Conservation (phyloP, 441 rosid genomes). For the Pelargonium fulgidum region DNA sequence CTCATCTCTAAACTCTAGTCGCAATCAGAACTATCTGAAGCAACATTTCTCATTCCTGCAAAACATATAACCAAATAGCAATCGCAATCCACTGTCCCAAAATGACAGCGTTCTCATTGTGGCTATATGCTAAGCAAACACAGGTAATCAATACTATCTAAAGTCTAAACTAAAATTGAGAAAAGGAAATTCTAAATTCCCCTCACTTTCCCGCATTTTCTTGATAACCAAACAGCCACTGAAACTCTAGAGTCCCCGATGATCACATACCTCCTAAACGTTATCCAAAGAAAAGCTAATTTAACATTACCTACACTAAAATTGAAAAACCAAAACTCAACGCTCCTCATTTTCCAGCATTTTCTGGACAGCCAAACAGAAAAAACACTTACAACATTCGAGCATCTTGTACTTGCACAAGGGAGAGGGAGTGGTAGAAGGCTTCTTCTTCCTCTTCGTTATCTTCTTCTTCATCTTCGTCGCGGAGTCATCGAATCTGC, state of each 20-base stretch:
- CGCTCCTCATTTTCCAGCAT: too few species aligned
- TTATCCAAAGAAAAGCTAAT: too few species aligned
- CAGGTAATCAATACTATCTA: background rate
- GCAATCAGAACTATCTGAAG: background rate
- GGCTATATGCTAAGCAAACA: background rate
- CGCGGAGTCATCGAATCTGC: background rate
- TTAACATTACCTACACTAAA: too few species aligned
- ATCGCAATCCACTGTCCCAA: background rate
- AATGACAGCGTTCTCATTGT: background rate
- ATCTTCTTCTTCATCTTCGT: background rate
- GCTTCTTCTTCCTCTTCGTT: background rate
- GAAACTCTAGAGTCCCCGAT: background rate
- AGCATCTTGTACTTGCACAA: background rate
- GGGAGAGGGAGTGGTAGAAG: background rate
- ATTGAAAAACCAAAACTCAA: too few species aligned
- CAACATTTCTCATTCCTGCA: slow-evolving; percentile 1
- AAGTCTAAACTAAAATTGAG: background rate
- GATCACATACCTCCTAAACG: too few species aligned
- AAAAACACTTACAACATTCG: background rate
- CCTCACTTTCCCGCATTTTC: slow-evolving; percentile 1
- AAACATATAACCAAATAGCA: background rate
- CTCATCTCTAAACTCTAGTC: background rate
- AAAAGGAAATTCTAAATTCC: background rate
- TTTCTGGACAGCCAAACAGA: too few species aligned
- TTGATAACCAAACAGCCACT: background rate